Base-by-base conservation (phyloP, 2,329 filamentous ascomycete genomes). In the Epichloe glyceriae region DNA sequence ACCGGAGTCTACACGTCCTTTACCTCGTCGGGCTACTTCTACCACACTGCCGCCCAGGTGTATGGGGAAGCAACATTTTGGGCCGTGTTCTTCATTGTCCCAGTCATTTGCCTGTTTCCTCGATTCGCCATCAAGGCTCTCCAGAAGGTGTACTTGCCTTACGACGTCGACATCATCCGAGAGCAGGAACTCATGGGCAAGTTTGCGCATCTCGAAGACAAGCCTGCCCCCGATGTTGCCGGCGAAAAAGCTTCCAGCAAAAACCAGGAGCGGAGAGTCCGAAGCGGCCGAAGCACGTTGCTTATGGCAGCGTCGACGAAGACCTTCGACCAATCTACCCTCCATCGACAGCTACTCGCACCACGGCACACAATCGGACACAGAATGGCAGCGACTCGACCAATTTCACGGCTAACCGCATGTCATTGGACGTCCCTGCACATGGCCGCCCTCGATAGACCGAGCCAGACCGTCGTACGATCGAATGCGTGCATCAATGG, bases 381-480 rank as follows among this genome's bases (percentile, higher is more conserved):
- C 88, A 95, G 63, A 94, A 91, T 59, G 88, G 89, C 54, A 96
- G 90, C 69, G 90, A 95, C 67, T 91, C 88, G 54, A 96, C 93
- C 47, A 90, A 94, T 60, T 94, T 89, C 66, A 94, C 88, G 20
- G 72, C 76, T 47, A 79, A 80, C 58, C 77, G 82, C 54, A 70
- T 74, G 57, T 83, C 83, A 15, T 64, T 80, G 26, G 59, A 61
- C 15, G 50, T 54, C 7, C 54, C 60, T 45, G 53, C 56, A 41
- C 60, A 61, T 46, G 68, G 63, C 42, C 70, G 79, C 30, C 76
- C 26, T 84, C 82, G 5, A 73, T 81, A 41, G 85, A 89, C 55
- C 76, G 84, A 54, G 75, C 83, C 5, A 75, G 88, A 56, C 88
- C 88, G 40, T 94, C 88, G n/a, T 94, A 86, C 64, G 91, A 97